Conservation (phyloP, 2,329 filamentous ascomycete genomes). For the Dactylellina parvicollis region DNA sequence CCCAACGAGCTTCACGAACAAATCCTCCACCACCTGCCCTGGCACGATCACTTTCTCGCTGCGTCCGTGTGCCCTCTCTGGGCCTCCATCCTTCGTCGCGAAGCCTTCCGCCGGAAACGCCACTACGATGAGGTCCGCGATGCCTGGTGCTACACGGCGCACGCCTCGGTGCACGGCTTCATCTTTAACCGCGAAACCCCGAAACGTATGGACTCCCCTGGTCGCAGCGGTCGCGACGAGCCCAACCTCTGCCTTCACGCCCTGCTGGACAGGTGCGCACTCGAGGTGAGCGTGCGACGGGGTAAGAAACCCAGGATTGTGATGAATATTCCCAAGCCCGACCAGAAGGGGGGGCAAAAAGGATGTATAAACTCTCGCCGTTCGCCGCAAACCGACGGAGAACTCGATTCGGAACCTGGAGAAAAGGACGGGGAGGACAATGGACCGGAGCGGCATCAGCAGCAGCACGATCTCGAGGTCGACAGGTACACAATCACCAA, state of each 20-base stretch:
- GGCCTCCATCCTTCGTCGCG: slow-evolving; percentile 8
- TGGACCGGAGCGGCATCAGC: too few species aligned
- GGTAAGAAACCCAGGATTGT: neutral
- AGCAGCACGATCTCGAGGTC: neutral
- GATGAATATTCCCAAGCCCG: slow-evolving; percentile 22
- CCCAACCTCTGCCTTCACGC: slow-evolving; percentile 14
- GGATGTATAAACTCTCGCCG: too few species aligned
- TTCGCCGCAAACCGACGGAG: neutral
- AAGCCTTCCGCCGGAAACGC: slow-evolving; percentile 25
- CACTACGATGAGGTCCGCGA: slow-evolving; percentile 28
- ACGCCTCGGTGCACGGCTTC: neutral
- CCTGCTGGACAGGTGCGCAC: slow-evolving; percentile 7
- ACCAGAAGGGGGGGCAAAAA: neutral
- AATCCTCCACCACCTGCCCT: slow-evolving; percentile 36
- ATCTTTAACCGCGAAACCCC: slow-evolving; percentile 24
- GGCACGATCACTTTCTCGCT: slow-evolving; percentile 41
- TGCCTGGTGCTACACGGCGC: slow-evolving; percentile 6
- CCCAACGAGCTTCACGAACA: slow-evolving; percentile 37
- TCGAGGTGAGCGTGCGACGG: slow-evolving; percentile 11
- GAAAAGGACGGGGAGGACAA: too few species aligned
- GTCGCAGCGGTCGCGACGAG: too few species aligned
- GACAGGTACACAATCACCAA: slow-evolving; percentile 13
- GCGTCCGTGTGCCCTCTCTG: slow-evolving; percentile 21
- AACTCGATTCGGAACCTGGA: neutral
- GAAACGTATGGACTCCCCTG: neutral